Evolutionary conservation across 306 rosid species (phyloP).

Genomic region (Phaseolus lunatus): DNA sequence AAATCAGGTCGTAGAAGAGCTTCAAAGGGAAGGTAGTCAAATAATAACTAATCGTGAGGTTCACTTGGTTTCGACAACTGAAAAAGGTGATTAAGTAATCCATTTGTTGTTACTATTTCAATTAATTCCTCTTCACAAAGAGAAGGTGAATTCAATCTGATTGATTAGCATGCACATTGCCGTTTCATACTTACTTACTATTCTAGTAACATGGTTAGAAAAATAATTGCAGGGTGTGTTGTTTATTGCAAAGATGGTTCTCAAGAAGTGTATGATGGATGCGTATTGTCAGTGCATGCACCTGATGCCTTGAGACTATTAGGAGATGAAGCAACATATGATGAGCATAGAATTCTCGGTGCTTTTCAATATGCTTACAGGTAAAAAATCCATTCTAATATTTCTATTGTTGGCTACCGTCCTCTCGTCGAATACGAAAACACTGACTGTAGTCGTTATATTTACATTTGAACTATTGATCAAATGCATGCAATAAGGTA

Average conservation of each 20-base stretch:
- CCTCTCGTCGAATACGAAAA: background rate
- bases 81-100: slow-evolving; percentile 56
- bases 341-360: slow-evolving; percentile 84
- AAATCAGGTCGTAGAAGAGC: slow-evolving; percentile 73
- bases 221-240: slow-evolving; percentile 63
- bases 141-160: slow-evolving; percentile 21
- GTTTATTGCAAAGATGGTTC: slow-evolving; percentile 66
- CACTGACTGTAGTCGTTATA: background rate
- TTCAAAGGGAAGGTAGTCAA: slow-evolving; percentile 64
- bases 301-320: slow-evolving; percentile 82
- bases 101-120: slow-evolving; percentile 1
- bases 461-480: background rate
- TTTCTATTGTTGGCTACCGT: slow-evolving; percentile 16
- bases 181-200: background rate
- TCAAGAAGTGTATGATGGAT: slow-evolving; percentile 62
- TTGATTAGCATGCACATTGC: background rate
- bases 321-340: slow-evolving; percentile 77
- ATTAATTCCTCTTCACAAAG: slow-evolving; percentile 11
- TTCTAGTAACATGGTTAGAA: slow-evolving; percentile 16
- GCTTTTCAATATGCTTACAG: slow-evolving; percentile 92
- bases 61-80: slow-evolving; percentile 58
- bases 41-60: slow-evolving; percentile 69
- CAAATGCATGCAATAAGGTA: background rate
- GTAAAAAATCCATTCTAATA: slow-evolving; percentile 49
- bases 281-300: slow-evolving; percentile 83